Evolutionary conservation across 2,329 filamentous ascomycete species (phyloP), one percentile per base, ranked within the genome.

Genomic region (Alternaria ventricosa): DNA sequence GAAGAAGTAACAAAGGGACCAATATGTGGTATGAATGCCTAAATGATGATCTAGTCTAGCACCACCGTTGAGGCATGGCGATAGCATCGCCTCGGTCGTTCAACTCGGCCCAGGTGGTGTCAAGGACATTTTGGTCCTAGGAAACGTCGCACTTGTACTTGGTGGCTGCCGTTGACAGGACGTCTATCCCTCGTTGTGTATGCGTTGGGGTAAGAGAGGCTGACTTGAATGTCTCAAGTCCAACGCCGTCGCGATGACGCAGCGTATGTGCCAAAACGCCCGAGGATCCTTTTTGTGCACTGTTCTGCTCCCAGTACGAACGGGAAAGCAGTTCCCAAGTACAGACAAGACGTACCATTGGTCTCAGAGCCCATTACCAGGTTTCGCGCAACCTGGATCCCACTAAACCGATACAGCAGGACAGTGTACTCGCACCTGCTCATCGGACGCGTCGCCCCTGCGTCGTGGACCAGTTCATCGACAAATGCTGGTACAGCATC

Each of bases 71-170:
- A 28, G 11, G 7, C 46, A 47, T 62, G 60, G 51, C 44, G 30
- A 55, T 47, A 13, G 43, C 30, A 27, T 63, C 12, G 36, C 28
- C 22, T 27, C 22, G 27, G 15, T 13, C 20, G 22, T 49, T n/a
- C 18, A 15, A 23, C 30, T 22, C 22, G 15, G 22, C 49, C 9
- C 25, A 30, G 22, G 12, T 28, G 12, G 11, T 45, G 20, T 46
- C 30, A 18, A 60, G 15, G 44, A 12, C 33, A 30, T 13, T 36
- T 22, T 27, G 44, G 25, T 30, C 25, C 27, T 11, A 36, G 10
- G 60, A 25, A 63, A 63, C 60, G 56, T 63, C 57, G 36, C 45
- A 63, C 56, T 55, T 63, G 60, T 49, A 43, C 25, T 27, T 50
- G n/a, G 22, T 60, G 44, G 59, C 30, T 63, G 53, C 43, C 13